These are phyloP conservation scores for Penicillium sp. DNA, from an alignment of 2,329 filamentous ascomycete genomes.

Conservation along the genomic window DNA sequence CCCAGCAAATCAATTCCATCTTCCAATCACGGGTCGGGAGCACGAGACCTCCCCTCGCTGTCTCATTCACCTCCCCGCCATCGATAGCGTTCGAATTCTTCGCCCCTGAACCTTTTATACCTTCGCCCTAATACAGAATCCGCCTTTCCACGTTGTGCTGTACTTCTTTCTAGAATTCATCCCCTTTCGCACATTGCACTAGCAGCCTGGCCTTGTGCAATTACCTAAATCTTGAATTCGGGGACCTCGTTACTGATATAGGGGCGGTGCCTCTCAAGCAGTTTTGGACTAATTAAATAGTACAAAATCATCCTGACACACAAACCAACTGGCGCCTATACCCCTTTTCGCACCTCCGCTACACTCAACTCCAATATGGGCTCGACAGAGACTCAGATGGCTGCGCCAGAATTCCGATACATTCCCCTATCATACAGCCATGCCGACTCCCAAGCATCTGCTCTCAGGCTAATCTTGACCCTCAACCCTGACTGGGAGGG, in stretches of 20 bases:
- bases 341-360: constrained; percentile 3
- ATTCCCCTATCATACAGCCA: constrained; percentile 78
- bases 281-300: constrained; percentile 3
- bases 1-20: constrained; percentile 5
- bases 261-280: not conserved
- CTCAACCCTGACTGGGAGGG: constrained; percentile 80
- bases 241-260: not conserved
- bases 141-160: not conserved
- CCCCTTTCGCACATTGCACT: not conserved
- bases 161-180: not conserved
- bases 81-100: not conserved
- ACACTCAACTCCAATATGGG: constrained; percentile 20
- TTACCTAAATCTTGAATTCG: not conserved
- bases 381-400: constrained; percentile 18
- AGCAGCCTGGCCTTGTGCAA: not conserved
- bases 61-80: constrained; percentile 11
- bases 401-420: constrained; percentile 38
- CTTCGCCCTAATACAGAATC: not conserved
- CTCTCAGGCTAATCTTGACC: constrained; percentile 72
- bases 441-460: constrained; percentile 73
- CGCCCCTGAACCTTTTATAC: constrained; percentile 8
- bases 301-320: not conserved
- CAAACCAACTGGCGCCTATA: constrained; percentile 2
- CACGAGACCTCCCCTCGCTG: constrained; percentile 32
- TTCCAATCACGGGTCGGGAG: constrained; percentile 28